Conservation (phyloP, 2,329 filamentous ascomycete genomes). For the Geosmithia flava region DNA sequence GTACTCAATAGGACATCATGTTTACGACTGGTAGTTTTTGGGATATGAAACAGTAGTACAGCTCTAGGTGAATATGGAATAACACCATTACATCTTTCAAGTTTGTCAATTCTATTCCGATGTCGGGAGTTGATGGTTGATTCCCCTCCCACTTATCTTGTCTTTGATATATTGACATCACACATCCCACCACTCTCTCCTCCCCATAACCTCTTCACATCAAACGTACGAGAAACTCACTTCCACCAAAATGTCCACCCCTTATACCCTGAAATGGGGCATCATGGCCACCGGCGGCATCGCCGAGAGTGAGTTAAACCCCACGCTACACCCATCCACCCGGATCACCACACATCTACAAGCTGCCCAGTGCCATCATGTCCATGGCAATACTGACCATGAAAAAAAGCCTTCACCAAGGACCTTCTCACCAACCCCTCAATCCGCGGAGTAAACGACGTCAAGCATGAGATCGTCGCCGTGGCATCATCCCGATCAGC, state of each 20-base stretch:
- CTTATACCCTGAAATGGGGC: conserved; percentile 43
- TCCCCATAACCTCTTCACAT: too few relatives aligned
- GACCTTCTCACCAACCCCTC: conserved; percentile 68
- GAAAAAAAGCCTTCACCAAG: conserved; percentile 51
- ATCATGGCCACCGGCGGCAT: conserved; percentile 50
- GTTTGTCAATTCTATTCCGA: too few relatives aligned
- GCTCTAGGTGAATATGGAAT: too few relatives aligned
- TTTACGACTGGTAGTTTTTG: too few relatives aligned
- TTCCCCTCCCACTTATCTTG: too few relatives aligned
- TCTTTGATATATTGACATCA: too few relatives aligned
- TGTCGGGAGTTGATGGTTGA: too few relatives aligned
- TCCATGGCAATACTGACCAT: not conserved
- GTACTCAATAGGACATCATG: too few relatives aligned
- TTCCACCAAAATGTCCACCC: conserved; percentile 24
- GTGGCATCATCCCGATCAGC: conserved; percentile 68
- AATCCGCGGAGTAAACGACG: conserved; percentile 55
- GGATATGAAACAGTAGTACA: too few relatives aligned
- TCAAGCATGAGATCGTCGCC: conserved; percentile 66
- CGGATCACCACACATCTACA: not conserved
- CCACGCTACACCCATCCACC: not conserved
- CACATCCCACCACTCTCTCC: too few relatives aligned
- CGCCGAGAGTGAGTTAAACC: conserved; percentile 35
- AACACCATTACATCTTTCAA: too few relatives aligned
- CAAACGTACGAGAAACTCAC: too few relatives aligned
- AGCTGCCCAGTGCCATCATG: not conserved